Evolutionary conservation across 2,329 filamentous ascomycete species (phyloP), one percentile per base, ranked within the genome.

Genomic region (Nakataea oryzae): DNA sequence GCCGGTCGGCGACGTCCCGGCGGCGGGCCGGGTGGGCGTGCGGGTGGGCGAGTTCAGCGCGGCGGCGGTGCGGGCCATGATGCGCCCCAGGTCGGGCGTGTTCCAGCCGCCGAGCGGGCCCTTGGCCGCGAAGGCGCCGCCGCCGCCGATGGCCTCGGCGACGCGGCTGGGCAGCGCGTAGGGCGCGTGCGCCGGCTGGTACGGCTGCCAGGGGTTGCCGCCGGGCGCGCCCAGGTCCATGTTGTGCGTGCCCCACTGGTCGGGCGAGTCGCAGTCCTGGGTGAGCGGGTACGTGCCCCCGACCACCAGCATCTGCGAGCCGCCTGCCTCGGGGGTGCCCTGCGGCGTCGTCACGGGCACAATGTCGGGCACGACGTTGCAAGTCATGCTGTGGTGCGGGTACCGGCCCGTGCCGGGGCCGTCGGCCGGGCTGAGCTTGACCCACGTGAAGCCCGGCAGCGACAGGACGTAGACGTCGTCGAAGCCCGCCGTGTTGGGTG

Each of bases 371-470:
- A 85, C 72, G 30, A 87, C 80, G 67, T 84, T 84, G 69, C 84
- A 87, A 47, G 77, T 81, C 30, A 85, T 74, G 29, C 79, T 81
- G 69, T 86, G 79, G 65, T 85, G 82, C 17, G 78, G 78, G 50
- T 74, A 75, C 54, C 68, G 69, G 32, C 77, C 74, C 1, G 75
- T 76, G 17, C 70, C 69, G 62, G 76, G 73, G 58, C 68, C 68
- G 62, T 75, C 71, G 57, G 71, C 71, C 14, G 78, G 79, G 62
- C 78, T 82, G 66, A 79, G 76, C 65, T 81, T 82, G 65, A 86
- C 81, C 85, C 85, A 88, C 3, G 76, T 81, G 70, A 88, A 88
- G 1, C 82, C 81, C 1, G 85, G 86, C 21, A 88, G 74, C 9
- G 80, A 79, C 26, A 88, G 75, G 62, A 87, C 81, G 67, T 86